Base-by-base conservation (phyloP, 2,329 filamentous ascomycete species). In the Neofusicoccum sp. region DNA sequence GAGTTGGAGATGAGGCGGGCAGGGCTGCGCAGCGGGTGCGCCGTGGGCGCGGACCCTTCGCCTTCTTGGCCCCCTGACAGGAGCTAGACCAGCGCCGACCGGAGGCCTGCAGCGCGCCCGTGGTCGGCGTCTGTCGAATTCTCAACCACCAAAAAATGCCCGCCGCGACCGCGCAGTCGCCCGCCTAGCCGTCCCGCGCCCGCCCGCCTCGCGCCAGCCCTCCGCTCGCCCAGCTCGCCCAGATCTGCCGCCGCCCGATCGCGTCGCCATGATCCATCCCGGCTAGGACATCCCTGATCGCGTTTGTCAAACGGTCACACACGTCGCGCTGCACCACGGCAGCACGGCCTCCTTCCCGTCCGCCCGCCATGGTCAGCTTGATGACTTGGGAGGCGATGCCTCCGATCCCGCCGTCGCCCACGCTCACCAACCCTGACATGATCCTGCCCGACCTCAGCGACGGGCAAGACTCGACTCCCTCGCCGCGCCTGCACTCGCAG, bases 361-460 rank as follows among this genome's bases (percentile, higher is more conserved):
- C 41, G 26, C 41, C 26, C 20, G 36, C 44, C 57, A 59, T 59
- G 48, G 41, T 45, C 49, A 61, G 49, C 41, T 34, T 61, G 26
- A 44, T 43, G 33, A 61, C 59, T 38, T 61, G 59, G 59, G 59
- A 43, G 36, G 41, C 48, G 11, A 61, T 61, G 59, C 40, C 59
- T 26, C 48, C 56, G 41, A 26, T 44, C 8, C 59, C 89, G 65
- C 86, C 86, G 11, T 96, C 91, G 62, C 93, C 93, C 48, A 96
- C 93, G 2, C 80, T 97, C 69, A 96, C 91, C 60, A 96, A 96
- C 74, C 91, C 92, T 57, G 93, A 96, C 73, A 93, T 96, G 91
- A 96, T 97, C 69, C 79, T 97, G 57, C 93, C 93, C 63, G 87
- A 89, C 59, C 59, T 61, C 38, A 56, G 49, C 49, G 40, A 61